Base-by-base conservation (phyloP, 441 rosid species). In the Melastoma candidum region DNA sequence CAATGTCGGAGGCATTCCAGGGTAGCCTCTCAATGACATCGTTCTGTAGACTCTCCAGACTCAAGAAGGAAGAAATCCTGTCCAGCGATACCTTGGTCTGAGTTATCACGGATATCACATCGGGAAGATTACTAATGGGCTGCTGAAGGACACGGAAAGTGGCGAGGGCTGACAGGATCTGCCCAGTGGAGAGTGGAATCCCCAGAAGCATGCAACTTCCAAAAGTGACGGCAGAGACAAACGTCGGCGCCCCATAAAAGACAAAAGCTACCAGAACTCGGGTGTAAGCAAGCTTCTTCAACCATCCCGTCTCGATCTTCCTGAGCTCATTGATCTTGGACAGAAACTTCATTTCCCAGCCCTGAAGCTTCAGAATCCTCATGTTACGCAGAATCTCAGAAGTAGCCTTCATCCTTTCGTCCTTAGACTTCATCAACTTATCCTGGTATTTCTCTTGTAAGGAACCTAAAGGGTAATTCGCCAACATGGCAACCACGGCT, bases 291-390 rank as follows among this genome's bases (percentile, higher is more conserved):
- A 3, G 75, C 54, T 70, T 81, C 56, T 63, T 84, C 70, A 84
- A 54, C 85, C 83, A 84, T 3, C 71, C 74, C 3, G 72, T 46
- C 65, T 84, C 85, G 1, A 5, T 48, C 26, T 66, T 51, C 64
- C 83, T 70, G 7, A 80, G 70, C 25, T 75, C 76, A 17, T 63
- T 12, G 47, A 80, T 65, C 63, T 75, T 78, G 6, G 78, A 71
- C 63, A 83, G 48, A 63, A 83, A 80, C 65, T 78, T 83, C 80
- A 80, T 78, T 68, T 83, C 87, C 87, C 87, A 83, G 3, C 69
- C 92, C 59, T 84, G 90, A 64, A 83, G 78, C 59, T 83, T 83
- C 54, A 78, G 79, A 69, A 83, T 83, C 53, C 72, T 78, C 81
- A 83, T 81, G 64, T 77, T 81, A 56, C 76, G 64, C 22, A 17